Evolutionary conservation across 495 filamentous ascomycete species (phyloP), one percentile per base, ranked within the genome.

Genomic region (Trypethelium eluteriae): DNA sequence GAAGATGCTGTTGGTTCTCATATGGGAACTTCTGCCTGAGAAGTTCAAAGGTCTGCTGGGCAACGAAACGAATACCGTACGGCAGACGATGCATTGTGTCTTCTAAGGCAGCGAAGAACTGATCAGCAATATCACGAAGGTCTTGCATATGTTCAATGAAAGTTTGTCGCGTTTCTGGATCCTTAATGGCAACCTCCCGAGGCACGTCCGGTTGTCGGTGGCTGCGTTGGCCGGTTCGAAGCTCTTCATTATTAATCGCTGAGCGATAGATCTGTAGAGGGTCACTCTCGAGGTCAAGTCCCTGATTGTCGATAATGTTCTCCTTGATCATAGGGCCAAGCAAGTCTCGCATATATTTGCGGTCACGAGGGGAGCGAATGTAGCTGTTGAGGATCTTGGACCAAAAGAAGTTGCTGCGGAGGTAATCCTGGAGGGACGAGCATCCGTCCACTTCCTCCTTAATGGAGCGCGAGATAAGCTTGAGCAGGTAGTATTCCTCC

Each of bases 251-350:
- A 75, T 96, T 96, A 77, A 98, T 92, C 11, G 88, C 85, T 12
- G 92, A 93, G 35, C 91, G 85, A 77, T 99, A 97, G 62, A 99
- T 99, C 70, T 97, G 93, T 81, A 98, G 89, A 0, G 94, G 94
- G 74, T 99, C 94, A 72, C 93, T 96, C 76, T 99, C 94, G 16
- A 99, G 82, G 70, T 98, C 93, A 63, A 98, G 81, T 9, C 88
- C 87, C 6, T 90, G 87, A 68, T 96, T 95, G 39, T 96, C 93
- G 57, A 97, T 88, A 74, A 98, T 88, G 71, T 92, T 91, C 68
- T 94, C 87, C 68, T 87, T 86, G 67, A 98, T 88, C 41, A 97
- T 76, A 7, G 89, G 85, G 14, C 91, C 91, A 11, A 97, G 77
- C 10, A 96, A 79, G 70, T 94, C 90, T 39, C 90, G 85, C 72